A percentile compares a stretch with the other conserved stretches of the same genome.
Conservation (phyloP, 2,329 filamentous ascomycete genomes). For the Xylariaceae sp. region DNA sequence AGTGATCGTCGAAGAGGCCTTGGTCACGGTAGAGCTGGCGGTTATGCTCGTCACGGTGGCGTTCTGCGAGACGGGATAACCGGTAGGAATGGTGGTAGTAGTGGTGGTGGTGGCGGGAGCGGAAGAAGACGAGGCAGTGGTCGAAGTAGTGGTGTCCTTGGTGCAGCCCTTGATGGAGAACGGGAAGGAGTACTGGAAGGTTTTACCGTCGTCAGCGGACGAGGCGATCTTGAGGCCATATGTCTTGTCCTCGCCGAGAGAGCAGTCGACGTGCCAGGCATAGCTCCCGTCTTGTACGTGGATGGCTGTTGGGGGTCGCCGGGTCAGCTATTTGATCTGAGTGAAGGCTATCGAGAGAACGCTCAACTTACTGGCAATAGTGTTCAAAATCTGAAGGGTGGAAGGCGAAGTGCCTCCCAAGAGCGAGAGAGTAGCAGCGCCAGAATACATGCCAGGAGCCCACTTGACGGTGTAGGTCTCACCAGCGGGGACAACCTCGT, state of each 20-base stretch:
- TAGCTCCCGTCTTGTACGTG: constrained; percentile 42
- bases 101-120: constrained; percentile 4
- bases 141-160: constrained; percentile 6
- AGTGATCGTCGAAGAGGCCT: neutral
- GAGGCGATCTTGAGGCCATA: constrained; percentile 57
- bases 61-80: neutral
- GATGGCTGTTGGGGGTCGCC: constrained; percentile 39
- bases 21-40: constrained; percentile 11
- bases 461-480: constrained; percentile 49
- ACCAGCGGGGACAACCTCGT: constrained; percentile 46
- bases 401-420: constrained; percentile 47
- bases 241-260: constrained; percentile 41
- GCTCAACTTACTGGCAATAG: constrained; percentile 48
- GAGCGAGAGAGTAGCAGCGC: constrained; percentile 49
- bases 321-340: constrained; percentile 4
- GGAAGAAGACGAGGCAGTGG: neutral
- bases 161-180: constrained; percentile 47
- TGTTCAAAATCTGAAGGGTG: constrained; percentile 38
- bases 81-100: neutral
- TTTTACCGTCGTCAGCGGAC: constrained; percentile 38
- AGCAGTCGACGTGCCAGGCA: constrained; percentile 47
- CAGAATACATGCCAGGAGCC: constrained; percentile 40
- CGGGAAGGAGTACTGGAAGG: constrained; percentile 61
- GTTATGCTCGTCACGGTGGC: neutral
- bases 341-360: neutral